phyloP scores from a whole-genome alignment of 176 grass and related monocot species.

The Phragmites australis region DNA sequence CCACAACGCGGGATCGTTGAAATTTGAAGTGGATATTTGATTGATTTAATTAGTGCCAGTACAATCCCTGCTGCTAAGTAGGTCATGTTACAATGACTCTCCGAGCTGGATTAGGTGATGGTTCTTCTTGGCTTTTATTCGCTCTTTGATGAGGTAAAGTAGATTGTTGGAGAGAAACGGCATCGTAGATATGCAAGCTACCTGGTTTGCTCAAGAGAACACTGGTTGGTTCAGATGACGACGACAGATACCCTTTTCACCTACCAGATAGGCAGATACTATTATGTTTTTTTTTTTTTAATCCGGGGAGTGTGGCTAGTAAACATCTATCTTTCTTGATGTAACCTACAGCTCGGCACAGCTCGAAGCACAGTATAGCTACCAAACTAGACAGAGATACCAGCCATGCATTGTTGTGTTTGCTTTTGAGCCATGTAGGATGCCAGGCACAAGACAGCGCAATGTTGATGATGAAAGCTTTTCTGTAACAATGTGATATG shows the following conservation, averaged over 20 bases:
- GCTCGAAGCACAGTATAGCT: background rate
- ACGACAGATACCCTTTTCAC: background rate
- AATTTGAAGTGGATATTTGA: background rate
- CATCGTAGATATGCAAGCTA: background rate
- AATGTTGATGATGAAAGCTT: slow-evolving; percentile 7
- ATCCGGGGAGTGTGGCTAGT: background rate
- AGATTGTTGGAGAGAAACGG: background rate
- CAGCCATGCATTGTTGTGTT: background rate
- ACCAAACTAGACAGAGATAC: background rate
- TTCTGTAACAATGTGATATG: background rate
- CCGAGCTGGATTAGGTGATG: background rate
- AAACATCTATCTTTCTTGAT: slow-evolving; percentile 18
- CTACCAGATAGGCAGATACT: background rate
- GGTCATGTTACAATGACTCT: background rate
- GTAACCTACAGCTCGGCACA: background rate
- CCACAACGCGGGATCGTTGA: background rate
- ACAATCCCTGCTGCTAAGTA: background rate
- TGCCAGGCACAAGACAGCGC: background rate
- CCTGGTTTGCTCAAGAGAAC: background rate
- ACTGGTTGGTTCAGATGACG: background rate
- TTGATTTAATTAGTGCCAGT: slow-evolving; percentile 16
- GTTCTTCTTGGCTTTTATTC: slow-evolving; percentile 9
- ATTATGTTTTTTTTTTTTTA: background rate
- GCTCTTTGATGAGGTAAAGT: slow-evolving; percentile 12
- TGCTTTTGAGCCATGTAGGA: slow-evolving; percentile 10